A percentile compares a stretch with the other conserved stretches of the same genome.
phyloP scores from a whole-genome alignment of 2,329 filamentous ascomycete species.

The Ustulina deusta region DNA sequence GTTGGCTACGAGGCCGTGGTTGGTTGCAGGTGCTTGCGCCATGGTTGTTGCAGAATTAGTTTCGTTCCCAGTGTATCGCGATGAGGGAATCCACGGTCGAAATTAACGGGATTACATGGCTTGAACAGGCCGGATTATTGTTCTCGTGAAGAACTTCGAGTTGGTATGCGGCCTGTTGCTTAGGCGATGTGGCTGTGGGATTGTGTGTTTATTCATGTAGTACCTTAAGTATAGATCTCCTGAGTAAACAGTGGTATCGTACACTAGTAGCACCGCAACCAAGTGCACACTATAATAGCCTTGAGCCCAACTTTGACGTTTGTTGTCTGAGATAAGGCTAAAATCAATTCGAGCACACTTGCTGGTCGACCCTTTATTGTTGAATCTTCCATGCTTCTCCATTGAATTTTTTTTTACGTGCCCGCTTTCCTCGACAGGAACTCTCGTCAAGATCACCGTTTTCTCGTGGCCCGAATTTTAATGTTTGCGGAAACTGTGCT shows the following conservation, averaged over 20 bases:
- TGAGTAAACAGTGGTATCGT: background rate
- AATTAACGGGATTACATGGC: background rate
- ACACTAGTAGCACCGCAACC: background rate
- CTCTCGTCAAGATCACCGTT: too few species aligned
- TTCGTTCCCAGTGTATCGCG: background rate
- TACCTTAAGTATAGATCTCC: background rate
- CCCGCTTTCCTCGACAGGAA: too few species aligned
- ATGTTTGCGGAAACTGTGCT: background rate
- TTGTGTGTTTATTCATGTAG: background rate
- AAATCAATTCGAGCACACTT: too few species aligned
- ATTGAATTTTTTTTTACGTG: too few species aligned
- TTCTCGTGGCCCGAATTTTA: too few species aligned
- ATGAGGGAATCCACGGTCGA: background rate
- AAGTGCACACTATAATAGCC: background rate
- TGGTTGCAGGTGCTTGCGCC: constrained; percentile 28
- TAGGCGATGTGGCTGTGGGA: background rate
- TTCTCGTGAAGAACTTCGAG: background rate
- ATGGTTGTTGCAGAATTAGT: constrained; percentile 9
- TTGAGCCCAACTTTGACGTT: background rate
- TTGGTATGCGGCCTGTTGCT: background rate
- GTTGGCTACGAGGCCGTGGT: constrained; percentile 56
- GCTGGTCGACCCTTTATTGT: too few species aligned
- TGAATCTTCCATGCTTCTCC: too few species aligned
- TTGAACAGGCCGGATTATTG: background rate
- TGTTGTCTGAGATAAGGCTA: too few species aligned